A percentile compares a stretch with the other conserved stretches of the same genome.
These are phyloP conservation scores for Stevia rebaudiana DNA, from an alignment of 140 eudicot genomes.

Conservation along the genomic window DNA sequence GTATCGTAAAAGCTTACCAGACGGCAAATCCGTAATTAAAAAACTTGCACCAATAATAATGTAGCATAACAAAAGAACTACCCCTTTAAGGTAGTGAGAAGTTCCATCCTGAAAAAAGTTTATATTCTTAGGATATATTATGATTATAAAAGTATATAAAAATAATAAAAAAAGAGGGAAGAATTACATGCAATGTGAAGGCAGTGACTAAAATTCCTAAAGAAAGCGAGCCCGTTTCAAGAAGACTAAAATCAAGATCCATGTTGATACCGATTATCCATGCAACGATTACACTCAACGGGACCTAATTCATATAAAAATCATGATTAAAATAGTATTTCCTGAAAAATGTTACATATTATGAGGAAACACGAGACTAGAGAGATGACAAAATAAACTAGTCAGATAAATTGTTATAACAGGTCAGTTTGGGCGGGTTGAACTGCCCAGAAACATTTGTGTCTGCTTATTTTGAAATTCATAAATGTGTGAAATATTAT, in stretches of 20 bases:
- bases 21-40: conserved; percentile 25
- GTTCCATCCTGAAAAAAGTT: conserved; percentile 62
- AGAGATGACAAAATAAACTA: not conserved
- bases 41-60: conserved; percentile 41
- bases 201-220: conserved; percentile 45
- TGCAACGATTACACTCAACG: conserved; percentile 43
- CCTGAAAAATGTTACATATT: not conserved
- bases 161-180: not conserved
- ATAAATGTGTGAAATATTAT: not conserved
- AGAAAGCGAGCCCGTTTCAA: conserved; percentile 46
- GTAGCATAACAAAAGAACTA: conserved; percentile 49
- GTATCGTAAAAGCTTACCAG: conserved; percentile 18
- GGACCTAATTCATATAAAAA: conserved; percentile 35
- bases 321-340: not conserved
- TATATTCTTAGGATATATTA: not conserved
- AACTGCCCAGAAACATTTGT: not conserved
- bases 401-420: not conserved
- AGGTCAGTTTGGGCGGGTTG: not conserved
- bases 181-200: conserved; percentile 48
- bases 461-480: not conserved
- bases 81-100: conserved; percentile 65
- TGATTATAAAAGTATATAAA: not conserved
- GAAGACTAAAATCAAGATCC: conserved; percentile 55
- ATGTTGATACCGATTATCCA: conserved; percentile 44
- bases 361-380: not conserved